A percentile compares a stretch with the other conserved stretches of the same genome.
Conservation (phyloP, 2,329 filamentous ascomycete species). For the Alternaria infectoria region DNA sequence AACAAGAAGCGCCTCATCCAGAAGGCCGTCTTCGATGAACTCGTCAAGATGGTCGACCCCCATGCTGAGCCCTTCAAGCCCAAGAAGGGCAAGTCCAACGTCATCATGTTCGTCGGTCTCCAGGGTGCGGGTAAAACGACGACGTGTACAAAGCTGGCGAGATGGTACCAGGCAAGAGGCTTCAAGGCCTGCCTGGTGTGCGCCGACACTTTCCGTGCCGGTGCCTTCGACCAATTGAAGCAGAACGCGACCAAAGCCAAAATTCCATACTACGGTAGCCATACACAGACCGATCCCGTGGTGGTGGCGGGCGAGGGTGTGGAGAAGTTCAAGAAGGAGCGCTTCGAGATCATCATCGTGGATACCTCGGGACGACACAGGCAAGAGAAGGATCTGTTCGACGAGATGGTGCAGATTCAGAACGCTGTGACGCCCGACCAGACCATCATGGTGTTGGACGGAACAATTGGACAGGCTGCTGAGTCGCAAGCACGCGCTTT, state of each 20-base stretch:
- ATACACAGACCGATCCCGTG: constrained; percentile 95
- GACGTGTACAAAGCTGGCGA: constrained; percentile 93
- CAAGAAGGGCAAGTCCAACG: constrained; percentile 93
- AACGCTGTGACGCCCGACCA: constrained; percentile 88
- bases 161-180: constrained; percentile 91
- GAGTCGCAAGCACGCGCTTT: constrained; percentile 95
- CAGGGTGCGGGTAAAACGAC: constrained; percentile 98
- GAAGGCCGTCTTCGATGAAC: constrained; percentile 95
- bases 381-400: constrained; percentile 93
- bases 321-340: constrained; percentile 98
- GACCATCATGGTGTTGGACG: constrained; percentile 97
- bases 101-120: constrained; percentile 99
- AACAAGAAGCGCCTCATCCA: constrained; percentile 99
- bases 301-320: constrained; percentile 94
- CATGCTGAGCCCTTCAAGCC: constrained; percentile 95
- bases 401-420: constrained; percentile 98
- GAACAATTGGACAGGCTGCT: constrained; percentile 94
- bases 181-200: constrained; percentile 95
- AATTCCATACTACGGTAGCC: constrained; percentile 96
- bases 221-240: constrained; percentile 97
- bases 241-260: constrained; percentile 99
- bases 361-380: constrained; percentile 95
- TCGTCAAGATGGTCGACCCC: constrained; percentile 93
- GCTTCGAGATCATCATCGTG: constrained; percentile 97
- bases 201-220: constrained; percentile 97